These are phyloP conservation scores for Talaromyces amestolkiae DNA, from an alignment of 2,329 filamentous ascomycete genomes.

Conservation along the genomic window DNA sequence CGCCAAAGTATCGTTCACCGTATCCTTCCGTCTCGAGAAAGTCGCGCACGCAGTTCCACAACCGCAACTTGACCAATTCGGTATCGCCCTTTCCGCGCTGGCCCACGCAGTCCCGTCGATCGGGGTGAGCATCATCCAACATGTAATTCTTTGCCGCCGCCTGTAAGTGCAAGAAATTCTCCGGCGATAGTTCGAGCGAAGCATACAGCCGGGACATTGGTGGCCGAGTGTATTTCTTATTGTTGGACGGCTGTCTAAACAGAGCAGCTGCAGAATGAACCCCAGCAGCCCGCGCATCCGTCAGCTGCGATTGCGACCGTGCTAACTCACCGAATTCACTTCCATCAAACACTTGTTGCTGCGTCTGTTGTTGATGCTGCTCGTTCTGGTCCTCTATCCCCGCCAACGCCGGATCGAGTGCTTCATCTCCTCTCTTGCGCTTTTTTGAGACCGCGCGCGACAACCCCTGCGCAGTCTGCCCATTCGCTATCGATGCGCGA, in stretches of 20 bases:
- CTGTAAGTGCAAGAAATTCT: constrained; percentile 57
- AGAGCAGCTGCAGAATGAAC: constrained; percentile 55
- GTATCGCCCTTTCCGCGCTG: constrained; percentile 55
- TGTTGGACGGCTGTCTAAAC: constrained; percentile 50
- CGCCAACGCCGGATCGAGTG: constrained; percentile 37
- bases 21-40: constrained; percentile 53
- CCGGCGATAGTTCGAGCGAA: constrained; percentile 55
- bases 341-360: constrained; percentile 28
- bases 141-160: constrained; percentile 57
- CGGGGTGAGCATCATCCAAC: constrained; percentile 55
- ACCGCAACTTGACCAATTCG: constrained; percentile 56
- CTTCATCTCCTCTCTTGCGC: constrained; percentile 41
- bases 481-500: constrained; percentile 28
- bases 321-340: constrained; percentile 36
- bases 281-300: constrained; percentile 49
- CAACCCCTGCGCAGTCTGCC: constrained; percentile 29
- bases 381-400: constrained; percentile 19
- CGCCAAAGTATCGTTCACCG: constrained; percentile 53
- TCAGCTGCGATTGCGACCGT: constrained; percentile 35
- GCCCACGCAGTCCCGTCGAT: constrained; percentile 57
- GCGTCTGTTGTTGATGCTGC: constrained; percentile 5
- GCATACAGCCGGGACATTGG: constrained; percentile 59
- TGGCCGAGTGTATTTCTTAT: constrained; percentile 57
- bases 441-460: constrained; percentile 40
- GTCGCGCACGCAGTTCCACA: constrained; percentile 57